A percentile compares a stretch with the other conserved stretches of the same genome.
Evolutionary conservation across 2,329 filamentous ascomycete genomes (phyloP).

Genomic region (Whalleya microplaca): DNA sequence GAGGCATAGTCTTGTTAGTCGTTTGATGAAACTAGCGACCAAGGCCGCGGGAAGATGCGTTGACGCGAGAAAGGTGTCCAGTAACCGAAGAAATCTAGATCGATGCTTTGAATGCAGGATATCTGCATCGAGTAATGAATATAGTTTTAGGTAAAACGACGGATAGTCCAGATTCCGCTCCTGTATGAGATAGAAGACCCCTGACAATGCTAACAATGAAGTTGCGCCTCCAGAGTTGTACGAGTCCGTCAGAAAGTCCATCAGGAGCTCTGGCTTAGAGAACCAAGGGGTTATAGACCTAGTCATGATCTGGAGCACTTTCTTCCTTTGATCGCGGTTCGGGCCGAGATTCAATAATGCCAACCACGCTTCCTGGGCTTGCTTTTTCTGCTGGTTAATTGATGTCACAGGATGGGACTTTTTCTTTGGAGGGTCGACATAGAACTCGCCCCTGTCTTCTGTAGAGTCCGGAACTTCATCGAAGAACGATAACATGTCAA

Average conservation of each 20-base stretch:
- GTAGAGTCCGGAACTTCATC: constrained; percentile 71
- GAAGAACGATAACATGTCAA: constrained; percentile 67
- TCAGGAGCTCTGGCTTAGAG: constrained; percentile 80
- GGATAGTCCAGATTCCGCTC: constrained; percentile 96
- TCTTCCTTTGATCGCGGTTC: constrained; percentile 76
- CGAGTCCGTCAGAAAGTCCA: constrained; percentile 96
- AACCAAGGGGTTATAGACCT: constrained; percentile 88
- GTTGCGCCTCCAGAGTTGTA: constrained; percentile 86
- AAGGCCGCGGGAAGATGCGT: constrained; percentile 90
- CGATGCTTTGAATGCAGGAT: constrained; percentile 93
- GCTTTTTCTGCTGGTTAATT: constrained; percentile 72
- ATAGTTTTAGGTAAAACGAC: constrained; percentile 90
- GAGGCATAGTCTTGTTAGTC: constrained; percentile 82
- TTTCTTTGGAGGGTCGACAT: constrained; percentile 65
- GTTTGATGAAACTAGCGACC: constrained; percentile 95
- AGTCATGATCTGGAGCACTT: constrained; percentile 74
- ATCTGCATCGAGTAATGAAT: constrained; percentile 84
- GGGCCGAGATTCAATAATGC: constrained; percentile 71
- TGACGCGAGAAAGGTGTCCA: constrained; percentile 88
- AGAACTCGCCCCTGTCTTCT: constrained; percentile 71
- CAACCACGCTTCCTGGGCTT: constrained; percentile 86
- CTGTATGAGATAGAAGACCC: constrained; percentile 92
- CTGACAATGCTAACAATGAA: constrained; percentile 85
- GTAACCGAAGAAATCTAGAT: constrained; percentile 87
- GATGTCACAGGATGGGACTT: constrained; percentile 69